Base-by-base conservation (phyloP, 768 basidiomycete genomes). In the Exidia glandulosa region DNA sequence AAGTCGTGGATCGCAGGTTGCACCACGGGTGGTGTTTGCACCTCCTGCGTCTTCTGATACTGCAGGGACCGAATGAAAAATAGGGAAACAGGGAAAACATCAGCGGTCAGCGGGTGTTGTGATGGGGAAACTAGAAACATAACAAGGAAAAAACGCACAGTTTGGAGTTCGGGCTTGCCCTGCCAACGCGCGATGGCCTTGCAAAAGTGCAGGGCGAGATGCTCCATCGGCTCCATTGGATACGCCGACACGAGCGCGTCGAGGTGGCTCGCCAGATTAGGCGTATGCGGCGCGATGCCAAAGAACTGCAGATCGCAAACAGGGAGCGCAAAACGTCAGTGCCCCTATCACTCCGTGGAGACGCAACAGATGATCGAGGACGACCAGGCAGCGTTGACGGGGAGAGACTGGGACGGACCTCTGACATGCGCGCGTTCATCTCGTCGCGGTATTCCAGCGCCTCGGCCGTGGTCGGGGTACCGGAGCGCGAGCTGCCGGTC, bases 131-230 rank as follows among this genome's bases (percentile, higher is more conserved):
- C 32, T 5, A 13, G 2, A 14, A 41, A 34, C 27, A 32, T 13
- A 61, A 19, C 16, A 36, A 58, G 34, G 14, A 32, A 57, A 30
- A 41, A 23, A 63, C 66, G 59, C 57, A 67, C 67, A 31, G 50
- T 61, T 56, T 67, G 65, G 7, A 93, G 78, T 65, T 92, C 90
- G 36, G 90, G 90, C 67, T 86, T 88, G 2, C 90, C 90, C 64
- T 89, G 75, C 90, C 90, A 93, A 57, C 80, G 81, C 1, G 87
- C 83, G 48, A 92, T 78, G 34, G 88, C 88, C 67, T 93, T 90
- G 66, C 85, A 90, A 66, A 88, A 93, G 56, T 88, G 76, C 4
- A 90, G 76, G 0, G 87, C 83, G 31, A 86, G 84, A 23, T 88
- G 79, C 66, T 93, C 90, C 16, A 91, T 81, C 25, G 88, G 85